These are phyloP conservation scores for Nothophoma quercina DNA, from an alignment of 2,329 filamentous ascomycete species.

Conservation along the genomic window DNA sequence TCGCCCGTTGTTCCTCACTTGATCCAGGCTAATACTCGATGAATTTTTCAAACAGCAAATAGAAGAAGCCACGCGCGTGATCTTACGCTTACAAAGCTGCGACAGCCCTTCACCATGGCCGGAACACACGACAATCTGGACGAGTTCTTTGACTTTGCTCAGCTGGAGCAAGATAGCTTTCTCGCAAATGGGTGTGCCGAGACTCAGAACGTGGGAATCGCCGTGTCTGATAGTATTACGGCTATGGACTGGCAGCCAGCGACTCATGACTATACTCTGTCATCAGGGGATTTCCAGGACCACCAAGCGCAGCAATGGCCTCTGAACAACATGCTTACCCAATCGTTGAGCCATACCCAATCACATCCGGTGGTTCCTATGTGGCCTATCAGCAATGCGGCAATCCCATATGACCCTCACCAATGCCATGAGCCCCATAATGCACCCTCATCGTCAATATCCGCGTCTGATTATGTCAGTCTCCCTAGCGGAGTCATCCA, in stretches of 20 bases:
- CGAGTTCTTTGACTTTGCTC: conserved; percentile 48
- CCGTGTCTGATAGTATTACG: conserved; percentile 12
- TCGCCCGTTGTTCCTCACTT: neutral
- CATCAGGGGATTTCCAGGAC: neutral
- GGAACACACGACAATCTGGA: conserved; percentile 32
- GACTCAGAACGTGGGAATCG: neutral
- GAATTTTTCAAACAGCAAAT: neutral
- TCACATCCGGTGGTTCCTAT: neutral
- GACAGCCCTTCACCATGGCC: neutral
- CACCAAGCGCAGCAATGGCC: neutral
- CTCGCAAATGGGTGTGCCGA: conserved; percentile 6
- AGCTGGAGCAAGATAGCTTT: conserved; percentile 32
- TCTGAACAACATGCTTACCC: neutral
- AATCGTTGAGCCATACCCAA: neutral
- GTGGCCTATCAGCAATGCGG: neutral
- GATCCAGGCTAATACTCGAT: neutral
- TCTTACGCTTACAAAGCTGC: neutral
- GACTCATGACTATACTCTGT: neutral
- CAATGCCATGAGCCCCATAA: neutral
- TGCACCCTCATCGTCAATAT: conserved; percentile 6
- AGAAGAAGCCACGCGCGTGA: neutral
- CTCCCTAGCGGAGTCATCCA: neutral
- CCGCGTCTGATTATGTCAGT: neutral
- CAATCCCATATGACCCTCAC: neutral
- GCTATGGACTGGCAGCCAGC: conserved; percentile 39